Evolutionary conservation across 2,329 filamentous ascomycete species (phyloP), one percentile per base, ranked within the genome.

Genomic region (Clarireedia sp.): DNA sequence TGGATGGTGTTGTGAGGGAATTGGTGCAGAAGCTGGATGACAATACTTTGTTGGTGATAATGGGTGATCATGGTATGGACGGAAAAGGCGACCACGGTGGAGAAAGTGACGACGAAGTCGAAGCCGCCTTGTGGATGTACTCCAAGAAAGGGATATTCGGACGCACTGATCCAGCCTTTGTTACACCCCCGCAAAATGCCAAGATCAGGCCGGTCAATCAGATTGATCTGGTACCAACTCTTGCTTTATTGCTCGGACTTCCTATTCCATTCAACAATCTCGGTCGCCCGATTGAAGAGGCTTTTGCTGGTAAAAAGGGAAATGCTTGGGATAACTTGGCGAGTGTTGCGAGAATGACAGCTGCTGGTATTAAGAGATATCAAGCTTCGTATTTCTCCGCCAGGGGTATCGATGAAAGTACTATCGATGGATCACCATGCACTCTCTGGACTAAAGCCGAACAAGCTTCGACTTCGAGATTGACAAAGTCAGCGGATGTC

Each of bases 61-160:
- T 99, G 90, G 94, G 94, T n/a, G 94, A 99, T 69, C 94, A 99
- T 68, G 94, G 94, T 10, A 99, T 99, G 94, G 94, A 99, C 70
- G 77, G 81, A 58, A 97, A 99, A 73, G 94, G 94, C 17, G 94
- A 99, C 63, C 94, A 99, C 67, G 94, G 94, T n/a, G 94, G 94
- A 54, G 94, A 99, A 74, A 96, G 92, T 33, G 89, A 96, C 63
- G 90, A 97, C 61, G 94, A 99, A 70, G 82, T 99, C 6, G 85
- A 99, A 70, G 90, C 94, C 55, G 90, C 94, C 2, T 72, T 99
- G 47, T 99, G 94, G 92, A 95, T 99, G 90, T 99, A 97, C 70
- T 95, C 94, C 1, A 95, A 91, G 70, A 85, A 82, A 63, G 83
- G 84, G 0, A 71, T 89, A 9, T 99, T 99, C 70, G 94, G 94